Conservation (phyloP, 306 rosid genomes). For the Vigna angularis region DNA sequence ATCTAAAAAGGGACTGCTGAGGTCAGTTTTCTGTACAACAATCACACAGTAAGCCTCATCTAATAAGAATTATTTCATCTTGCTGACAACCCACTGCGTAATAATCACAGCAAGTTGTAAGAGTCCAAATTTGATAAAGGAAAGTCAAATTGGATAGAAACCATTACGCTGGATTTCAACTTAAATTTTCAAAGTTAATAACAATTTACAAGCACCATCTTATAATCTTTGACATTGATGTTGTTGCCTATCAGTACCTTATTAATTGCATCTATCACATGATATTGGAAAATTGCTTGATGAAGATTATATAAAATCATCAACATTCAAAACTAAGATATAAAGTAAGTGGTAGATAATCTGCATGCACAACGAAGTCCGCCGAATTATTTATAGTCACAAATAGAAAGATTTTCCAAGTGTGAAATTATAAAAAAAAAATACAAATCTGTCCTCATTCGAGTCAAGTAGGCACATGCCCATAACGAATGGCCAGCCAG, state of each 20-base stretch:
- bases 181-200: neutral
- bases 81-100: neutral
- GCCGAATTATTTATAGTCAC: neutral
- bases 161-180: constrained; percentile 24
- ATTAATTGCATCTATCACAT: neutral
- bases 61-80: constrained; percentile 15
- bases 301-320: constrained; percentile 14
- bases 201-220: neutral
- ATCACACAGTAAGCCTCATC: neutral
- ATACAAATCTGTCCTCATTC: neutral
- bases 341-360: neutral
- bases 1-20: too few relatives aligned
- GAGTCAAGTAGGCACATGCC: neutral
- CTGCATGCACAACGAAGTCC: constrained; percentile 3
- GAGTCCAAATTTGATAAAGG: constrained; percentile 11
- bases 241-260: constrained; percentile 23
- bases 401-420: constrained; percentile 11
- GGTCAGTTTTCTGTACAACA: too few relatives aligned
- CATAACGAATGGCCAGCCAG: constrained; percentile 18
- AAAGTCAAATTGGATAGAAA: neutral
- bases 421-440: constrained; percentile 16
- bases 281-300: constrained; percentile 15
- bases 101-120: neutral
- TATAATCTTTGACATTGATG: neutral
- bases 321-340: constrained; percentile 25